phyloP scores from a whole-genome alignment of 805 yeast genomes.

The Starmerella tilneyi region DNA sequence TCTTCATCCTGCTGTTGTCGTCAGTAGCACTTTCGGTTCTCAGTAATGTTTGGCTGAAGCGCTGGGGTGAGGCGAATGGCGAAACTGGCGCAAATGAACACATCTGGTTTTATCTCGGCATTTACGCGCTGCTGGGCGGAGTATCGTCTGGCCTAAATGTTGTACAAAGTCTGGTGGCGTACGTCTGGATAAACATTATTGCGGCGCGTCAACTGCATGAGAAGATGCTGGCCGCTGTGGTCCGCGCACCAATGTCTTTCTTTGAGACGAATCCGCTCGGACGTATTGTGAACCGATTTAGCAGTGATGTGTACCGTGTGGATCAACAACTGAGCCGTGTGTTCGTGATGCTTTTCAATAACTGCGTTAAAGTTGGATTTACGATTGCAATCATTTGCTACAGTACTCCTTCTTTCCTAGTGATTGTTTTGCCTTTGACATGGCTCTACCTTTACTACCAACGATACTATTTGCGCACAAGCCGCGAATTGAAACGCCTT shows the following conservation, averaged over 20 bases:
- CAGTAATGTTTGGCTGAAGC: constrained; percentile 86
- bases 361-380: constrained; percentile 36
- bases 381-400: constrained; percentile 72
- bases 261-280: constrained; percentile 95
- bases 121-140: constrained; percentile 68
- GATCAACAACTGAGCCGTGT: constrained; percentile 52
- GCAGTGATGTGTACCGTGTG: constrained; percentile 78
- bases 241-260: constrained; percentile 87
- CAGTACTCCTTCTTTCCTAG: constrained; percentile 78
- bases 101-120: constrained; percentile 58
- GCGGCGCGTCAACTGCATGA: constrained; percentile 67
- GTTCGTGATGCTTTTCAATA: constrained; percentile 33
- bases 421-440: constrained; percentile 60
- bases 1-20: constrained; percentile 44
- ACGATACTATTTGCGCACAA: constrained; percentile 52
- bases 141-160: constrained; percentile 51
- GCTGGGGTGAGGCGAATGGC: constrained; percentile 91
- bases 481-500: constrained; percentile 70
- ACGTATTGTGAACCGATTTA: constrained; percentile 77
- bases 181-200: constrained; percentile 43
- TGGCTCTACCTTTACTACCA: constrained; percentile 61
- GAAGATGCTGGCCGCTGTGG: constrained; percentile 58
- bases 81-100: constrained; percentile 58
- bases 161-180: constrained; percentile 47
- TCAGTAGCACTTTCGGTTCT: constrained; percentile 53